These are phyloP conservation scores for Cerioporus squamosus DNA, from an alignment of 1,284 basidiomycete species.

Conservation along the genomic window DNA sequence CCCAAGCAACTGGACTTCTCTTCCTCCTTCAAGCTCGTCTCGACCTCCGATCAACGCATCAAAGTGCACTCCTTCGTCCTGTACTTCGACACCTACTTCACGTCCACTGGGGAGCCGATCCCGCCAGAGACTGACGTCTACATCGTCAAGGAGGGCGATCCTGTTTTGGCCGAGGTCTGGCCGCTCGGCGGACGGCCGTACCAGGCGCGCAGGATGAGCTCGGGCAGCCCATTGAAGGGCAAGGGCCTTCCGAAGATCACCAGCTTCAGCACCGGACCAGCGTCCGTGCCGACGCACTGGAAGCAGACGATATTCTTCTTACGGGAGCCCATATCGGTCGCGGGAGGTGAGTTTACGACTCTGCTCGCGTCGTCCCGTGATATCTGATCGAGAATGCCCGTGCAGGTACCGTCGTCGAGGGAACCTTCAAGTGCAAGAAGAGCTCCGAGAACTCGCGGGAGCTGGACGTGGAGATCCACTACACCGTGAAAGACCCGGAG, in stretches of 20 bases:
- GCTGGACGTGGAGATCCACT: constrained; percentile 92
- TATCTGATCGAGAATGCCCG: neutral
- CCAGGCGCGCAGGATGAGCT: constrained; percentile 49
- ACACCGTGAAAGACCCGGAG: constrained; percentile 51
- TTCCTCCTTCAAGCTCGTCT: constrained; percentile 71
- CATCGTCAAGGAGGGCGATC: constrained; percentile 59
- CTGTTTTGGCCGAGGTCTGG: constrained; percentile 76
- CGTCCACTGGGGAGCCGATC: constrained; percentile 58
- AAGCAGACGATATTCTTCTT: constrained; percentile 95
- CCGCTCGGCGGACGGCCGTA: constrained; percentile 66
- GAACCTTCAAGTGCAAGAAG: constrained; percentile 85
- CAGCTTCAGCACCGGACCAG: constrained; percentile 93
- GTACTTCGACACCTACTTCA: constrained; percentile 97
- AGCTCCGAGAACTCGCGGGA: constrained; percentile 85
- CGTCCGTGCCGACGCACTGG: constrained; percentile 94
- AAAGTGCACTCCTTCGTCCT: constrained; percentile 85
- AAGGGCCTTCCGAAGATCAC: constrained; percentile 54
- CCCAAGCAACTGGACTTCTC: constrained; percentile 80
- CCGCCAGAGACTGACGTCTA: constrained; percentile 54
- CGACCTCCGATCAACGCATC: constrained; percentile 59
- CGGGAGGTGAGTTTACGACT: constrained; percentile 59
- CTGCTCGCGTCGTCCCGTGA: neutral
- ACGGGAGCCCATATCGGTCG: constrained; percentile 74
- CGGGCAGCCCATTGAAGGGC: constrained; percentile 39
- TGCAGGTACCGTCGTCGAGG: constrained; percentile 77